Evolutionary conservation across 2,329 filamentous ascomycete genomes (phyloP), one percentile per base, ranked within the genome.

Genomic region (Elsinoe arachidis): DNA sequence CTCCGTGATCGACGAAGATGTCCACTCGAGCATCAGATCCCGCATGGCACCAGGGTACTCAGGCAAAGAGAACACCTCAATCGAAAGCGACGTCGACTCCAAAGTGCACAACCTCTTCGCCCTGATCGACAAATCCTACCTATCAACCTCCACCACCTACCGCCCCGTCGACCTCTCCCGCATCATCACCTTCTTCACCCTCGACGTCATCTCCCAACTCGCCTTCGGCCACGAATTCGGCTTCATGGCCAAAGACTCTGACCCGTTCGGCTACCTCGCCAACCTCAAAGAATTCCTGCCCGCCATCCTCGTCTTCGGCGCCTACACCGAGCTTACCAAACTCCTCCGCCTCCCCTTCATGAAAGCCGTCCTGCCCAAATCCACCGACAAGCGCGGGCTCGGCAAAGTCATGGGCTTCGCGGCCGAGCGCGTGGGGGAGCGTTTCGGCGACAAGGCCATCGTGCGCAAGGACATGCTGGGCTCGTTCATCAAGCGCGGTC

Each of bases 391-490:
- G 68, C 66, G 55, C 9, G 69, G 69, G 4, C 66, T 75, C 4
- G 69, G 69, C 11, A 66, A 65, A 12, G 67, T 73, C 33, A 73
- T 72, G 64, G 68, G 68, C 11, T 69, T 79, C 34, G 77, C 78
- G 4, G 74, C 75, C 34, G 65, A 73, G 23, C 70, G 77, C 11
- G 74, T 77, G 0, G 70, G 69, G 2, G 72, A 78, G 58, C 71
- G 80, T 2, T 79, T 75, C 56, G 70, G 71, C 0, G 70, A 68
- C 1, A 66, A 76, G 38, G 68, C 70, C 1, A 73, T 76, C 19
- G 70, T 70, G 0, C 71, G 74, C 14, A 69, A 69, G 5, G 80
- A 82, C 61, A 82, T 82, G 79, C 71, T 82, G 4, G 74, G 73
- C 2, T 75, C 76, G 0, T 80, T 81, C 62, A 72, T 80, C 56